Percentiles rank a stretch among this genome's conserved stretches.
phyloP scores from a whole-genome alignment of 495 filamentous ascomycete genomes.

The Talaromyces proteolyticus region DNA sequence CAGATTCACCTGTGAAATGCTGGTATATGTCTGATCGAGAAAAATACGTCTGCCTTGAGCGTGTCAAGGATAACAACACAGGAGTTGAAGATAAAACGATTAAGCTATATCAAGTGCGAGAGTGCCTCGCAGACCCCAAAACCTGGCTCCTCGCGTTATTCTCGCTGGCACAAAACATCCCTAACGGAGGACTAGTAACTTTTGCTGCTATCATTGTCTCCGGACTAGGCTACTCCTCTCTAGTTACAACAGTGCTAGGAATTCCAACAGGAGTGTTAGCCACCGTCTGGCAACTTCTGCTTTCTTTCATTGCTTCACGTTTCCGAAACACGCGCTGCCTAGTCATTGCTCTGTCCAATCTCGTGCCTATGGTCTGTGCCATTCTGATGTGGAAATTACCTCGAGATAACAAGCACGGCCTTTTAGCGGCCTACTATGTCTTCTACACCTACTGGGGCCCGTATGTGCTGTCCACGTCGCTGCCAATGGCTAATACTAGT shows the following conservation, averaged over 20 bases:
- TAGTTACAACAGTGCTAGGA: conserved; percentile 25
- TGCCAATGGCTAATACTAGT: conserved; percentile 25
- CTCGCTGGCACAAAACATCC: conserved; percentile 15
- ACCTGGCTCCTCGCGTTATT: conserved; percentile 20
- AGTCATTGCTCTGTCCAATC: conserved; percentile 21
- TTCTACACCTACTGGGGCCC: conserved; percentile 26
- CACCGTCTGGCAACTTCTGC: neutral
- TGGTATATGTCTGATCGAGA: conserved; percentile 35
- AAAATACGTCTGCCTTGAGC: conserved; percentile 40
- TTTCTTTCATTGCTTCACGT: neutral
- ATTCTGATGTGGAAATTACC: conserved; percentile 29
- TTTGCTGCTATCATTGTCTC: conserved; percentile 28
- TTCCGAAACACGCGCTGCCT: conserved; percentile 22
- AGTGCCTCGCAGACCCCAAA: conserved; percentile 36
- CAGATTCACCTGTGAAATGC: conserved; percentile 39
- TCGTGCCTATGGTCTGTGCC: conserved; percentile 26
- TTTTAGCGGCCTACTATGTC: conserved; percentile 25
- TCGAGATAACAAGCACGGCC: conserved; percentile 22
- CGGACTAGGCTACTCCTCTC: conserved; percentile 26
- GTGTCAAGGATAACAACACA: conserved; percentile 46
- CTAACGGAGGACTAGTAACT: conserved; percentile 27
- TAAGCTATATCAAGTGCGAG: conserved; percentile 40
- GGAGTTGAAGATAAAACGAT: conserved; percentile 49
- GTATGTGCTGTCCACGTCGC: conserved; percentile 24
- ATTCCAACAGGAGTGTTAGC: conserved; percentile 16